Evolutionary conservation across 139 green algal genomes (phyloP).

Genomic region (Chlamydomonas sp.): DNA sequence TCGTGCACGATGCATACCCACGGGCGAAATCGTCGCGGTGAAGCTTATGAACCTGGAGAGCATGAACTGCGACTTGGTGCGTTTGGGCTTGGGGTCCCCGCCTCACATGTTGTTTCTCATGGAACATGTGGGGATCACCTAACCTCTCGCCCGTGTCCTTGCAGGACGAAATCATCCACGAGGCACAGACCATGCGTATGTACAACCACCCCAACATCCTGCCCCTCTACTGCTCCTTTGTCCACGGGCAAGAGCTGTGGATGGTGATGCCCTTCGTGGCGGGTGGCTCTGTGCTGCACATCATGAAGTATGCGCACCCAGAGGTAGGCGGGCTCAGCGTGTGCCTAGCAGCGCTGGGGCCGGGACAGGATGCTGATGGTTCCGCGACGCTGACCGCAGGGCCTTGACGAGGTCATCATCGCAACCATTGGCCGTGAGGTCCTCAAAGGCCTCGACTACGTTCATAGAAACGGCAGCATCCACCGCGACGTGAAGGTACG

Average conservation of each 20-base stretch:
- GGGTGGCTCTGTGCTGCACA: conserved; percentile 85
- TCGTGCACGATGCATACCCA: conserved; percentile 79
- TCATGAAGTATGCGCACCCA: conserved; percentile 90
- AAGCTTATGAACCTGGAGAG: conserved; percentile 98
- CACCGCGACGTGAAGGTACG: conserved; percentile 97
- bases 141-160: not conserved
- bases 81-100: not conserved
- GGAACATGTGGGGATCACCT: no score
- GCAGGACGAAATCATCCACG: conserved; percentile 95
- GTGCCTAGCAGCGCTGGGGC: not conserved
- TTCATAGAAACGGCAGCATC: conserved; percentile 95
- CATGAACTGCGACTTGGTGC: conserved; percentile 85
- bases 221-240: conserved; percentile 92
- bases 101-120: no score
- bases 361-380: not conserved
- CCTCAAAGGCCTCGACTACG: conserved; percentile 95
- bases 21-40: conserved; percentile 88
- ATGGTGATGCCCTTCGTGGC: conserved; percentile 93
- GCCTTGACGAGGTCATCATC: conserved; percentile 92
- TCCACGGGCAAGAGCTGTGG: conserved; percentile 90
- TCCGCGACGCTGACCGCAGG: conserved; percentile 55
- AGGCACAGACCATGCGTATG: conserved; percentile 95
- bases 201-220: conserved; percentile 97
- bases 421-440: conserved; percentile 95
- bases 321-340: conserved; percentile 55